phyloP scores from a whole-genome alignment of 208 protist species.

The Baffinella frigidus region DNA sequence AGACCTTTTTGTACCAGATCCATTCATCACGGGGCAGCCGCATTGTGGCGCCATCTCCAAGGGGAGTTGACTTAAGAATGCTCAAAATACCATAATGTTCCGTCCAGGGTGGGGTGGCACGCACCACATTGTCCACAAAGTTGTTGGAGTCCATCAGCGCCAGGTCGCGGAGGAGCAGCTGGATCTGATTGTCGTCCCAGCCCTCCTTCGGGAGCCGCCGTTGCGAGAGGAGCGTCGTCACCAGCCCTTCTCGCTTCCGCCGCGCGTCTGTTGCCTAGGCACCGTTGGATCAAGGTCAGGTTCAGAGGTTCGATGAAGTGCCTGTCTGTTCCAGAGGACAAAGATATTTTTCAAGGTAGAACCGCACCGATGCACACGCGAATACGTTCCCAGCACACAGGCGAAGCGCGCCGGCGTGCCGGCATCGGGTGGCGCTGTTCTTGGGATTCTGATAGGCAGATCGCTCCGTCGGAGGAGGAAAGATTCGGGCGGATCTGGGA shows the following conservation, averaged over 20 bases:
- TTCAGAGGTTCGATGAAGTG: no score
- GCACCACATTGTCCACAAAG: constrained; percentile 69
- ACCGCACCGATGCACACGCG: background rate
- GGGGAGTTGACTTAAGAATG: no score
- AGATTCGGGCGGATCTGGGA: no score
- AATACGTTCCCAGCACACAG: background rate
- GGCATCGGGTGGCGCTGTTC: background rate
- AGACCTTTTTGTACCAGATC: no score
- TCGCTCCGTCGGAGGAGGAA: background rate
- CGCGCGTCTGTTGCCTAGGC: constrained; percentile 57
- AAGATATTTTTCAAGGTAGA: background rate
- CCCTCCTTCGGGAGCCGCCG: constrained; percentile 83
- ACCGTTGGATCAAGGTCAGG: no score
- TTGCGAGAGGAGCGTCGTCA: constrained; percentile 73
- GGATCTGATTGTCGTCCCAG: constrained; percentile 82
- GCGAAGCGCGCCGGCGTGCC: background rate
- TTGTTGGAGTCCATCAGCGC: constrained; percentile 91
- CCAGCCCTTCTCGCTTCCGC: constrained; percentile 5
- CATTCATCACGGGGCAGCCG: no score
- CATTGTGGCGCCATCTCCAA: no score
- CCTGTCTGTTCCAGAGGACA: no score
- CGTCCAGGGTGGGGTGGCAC: no score
- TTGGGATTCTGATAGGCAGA: background rate
- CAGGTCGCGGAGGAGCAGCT: constrained; percentile 85
- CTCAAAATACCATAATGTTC: no score